These are phyloP conservation scores for Entomortierella chlamydospora DNA, from an alignment of 192 early-diverging fungal species.

Conservation along the genomic window DNA sequence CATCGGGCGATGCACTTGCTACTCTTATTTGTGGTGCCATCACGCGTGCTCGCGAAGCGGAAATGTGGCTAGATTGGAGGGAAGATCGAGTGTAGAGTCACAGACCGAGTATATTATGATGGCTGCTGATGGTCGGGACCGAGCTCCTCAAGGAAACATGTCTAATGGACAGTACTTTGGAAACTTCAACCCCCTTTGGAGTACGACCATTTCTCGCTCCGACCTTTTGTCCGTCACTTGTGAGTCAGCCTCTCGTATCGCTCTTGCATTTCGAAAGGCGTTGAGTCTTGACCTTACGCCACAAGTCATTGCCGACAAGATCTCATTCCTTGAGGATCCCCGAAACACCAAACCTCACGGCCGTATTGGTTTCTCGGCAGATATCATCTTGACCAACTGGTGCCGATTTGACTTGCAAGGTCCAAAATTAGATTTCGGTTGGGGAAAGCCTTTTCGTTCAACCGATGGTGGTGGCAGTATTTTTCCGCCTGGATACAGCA, in stretches of 20 bases:
- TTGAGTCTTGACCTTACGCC: constrained; percentile 38
- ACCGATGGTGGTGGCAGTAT: constrained; percentile 27
- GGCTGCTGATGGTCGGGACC: constrained; percentile 49
- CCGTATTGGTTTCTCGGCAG: constrained; percentile 39
- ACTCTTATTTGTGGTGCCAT: constrained; percentile 49
- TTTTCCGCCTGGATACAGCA: constrained; percentile 48
- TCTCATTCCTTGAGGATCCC: constrained; percentile 50
- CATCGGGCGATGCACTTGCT: constrained; percentile 53
- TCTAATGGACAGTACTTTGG: constrained; percentile 41
- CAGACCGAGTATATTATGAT: constrained; percentile 35
- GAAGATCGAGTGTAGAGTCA: constrained; percentile 40
- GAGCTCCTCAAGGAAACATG: constrained; percentile 46
- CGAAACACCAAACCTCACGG: constrained; percentile 33
- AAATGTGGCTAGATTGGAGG: constrained; percentile 32
- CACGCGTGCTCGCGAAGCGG: constrained; percentile 44
- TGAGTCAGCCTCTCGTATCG: constrained; percentile 40
- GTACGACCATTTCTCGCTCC: constrained; percentile 22
- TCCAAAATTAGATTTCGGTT: constrained; percentile 49
- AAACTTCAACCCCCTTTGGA: constrained; percentile 54
- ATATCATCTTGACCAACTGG: constrained; percentile 55
- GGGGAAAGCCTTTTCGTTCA: constrained; percentile 47
- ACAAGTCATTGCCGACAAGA: constrained; percentile 45
- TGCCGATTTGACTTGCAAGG: constrained; percentile 53
- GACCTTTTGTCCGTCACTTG: constrained; percentile 23
- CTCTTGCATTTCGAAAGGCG: constrained; percentile 35